phyloP scores from a whole-genome alignment of 2,329 filamentous ascomycete species.

The Volutella citrinella region DNA sequence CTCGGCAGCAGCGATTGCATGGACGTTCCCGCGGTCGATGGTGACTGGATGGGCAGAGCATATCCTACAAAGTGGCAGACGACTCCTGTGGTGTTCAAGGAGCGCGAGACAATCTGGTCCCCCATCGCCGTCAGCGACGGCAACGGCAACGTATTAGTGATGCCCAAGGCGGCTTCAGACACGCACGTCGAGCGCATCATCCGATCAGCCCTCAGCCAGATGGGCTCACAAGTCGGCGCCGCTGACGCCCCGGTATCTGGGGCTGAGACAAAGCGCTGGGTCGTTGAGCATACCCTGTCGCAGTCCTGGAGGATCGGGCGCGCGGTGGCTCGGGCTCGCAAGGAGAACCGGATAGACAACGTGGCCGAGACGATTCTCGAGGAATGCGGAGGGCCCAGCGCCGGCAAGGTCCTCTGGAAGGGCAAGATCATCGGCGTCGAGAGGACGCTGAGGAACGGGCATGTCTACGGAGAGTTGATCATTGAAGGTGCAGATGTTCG shows the following conservation, averaged over 20 bases:
- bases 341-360: conserved; percentile 46
- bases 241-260: conserved; percentile 49
- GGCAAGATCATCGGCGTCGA: conserved; percentile 64
- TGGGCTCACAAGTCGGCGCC: conserved; percentile 51
- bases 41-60: conserved; percentile 56
- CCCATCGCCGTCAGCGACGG: conserved; percentile 49
- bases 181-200: conserved; percentile 47
- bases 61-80: conserved; percentile 56
- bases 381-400: conserved; percentile 51
- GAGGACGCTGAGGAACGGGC: conserved; percentile 52
- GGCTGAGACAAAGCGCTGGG: conserved; percentile 48
- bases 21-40: conserved; percentile 49
- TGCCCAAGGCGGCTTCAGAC: conserved; percentile 46
- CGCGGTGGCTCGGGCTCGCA: conserved; percentile 50
- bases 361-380: conserved; percentile 58
- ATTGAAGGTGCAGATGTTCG: conserved; percentile 47
- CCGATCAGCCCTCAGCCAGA: conserved; percentile 50
- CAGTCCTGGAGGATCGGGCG: conserved; percentile 59
- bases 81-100: conserved; percentile 49
- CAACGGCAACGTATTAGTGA: conserved; percentile 48
- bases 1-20: conserved; percentile 52
- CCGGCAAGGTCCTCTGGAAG: conserved; percentile 57
- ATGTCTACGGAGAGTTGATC: conserved; percentile 58
- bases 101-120: conserved; percentile 42
- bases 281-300: conserved; percentile 50